phyloP scores from a whole-genome alignment of 345 rosid species.

The Populus deltoides region DNA sequence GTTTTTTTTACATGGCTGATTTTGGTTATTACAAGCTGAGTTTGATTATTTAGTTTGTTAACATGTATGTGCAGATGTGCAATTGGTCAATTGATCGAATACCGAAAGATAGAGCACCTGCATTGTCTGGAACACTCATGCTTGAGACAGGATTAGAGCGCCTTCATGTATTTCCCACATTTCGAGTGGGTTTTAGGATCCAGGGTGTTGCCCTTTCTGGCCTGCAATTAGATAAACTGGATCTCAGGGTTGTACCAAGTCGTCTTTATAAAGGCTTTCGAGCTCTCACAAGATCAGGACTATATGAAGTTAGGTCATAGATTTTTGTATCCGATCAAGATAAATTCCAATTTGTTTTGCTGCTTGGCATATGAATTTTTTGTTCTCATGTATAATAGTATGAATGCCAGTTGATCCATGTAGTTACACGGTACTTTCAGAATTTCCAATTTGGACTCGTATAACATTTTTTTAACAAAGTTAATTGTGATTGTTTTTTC shows the following conservation, averaged over 20 bases:
- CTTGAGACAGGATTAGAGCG: slow-evolving; percentile 62
- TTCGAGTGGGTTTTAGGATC: slow-evolving; percentile 69
- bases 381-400: background rate
- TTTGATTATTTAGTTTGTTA: background rate
- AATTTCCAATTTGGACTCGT: background rate
- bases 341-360: background rate
- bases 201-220: slow-evolving; percentile 94
- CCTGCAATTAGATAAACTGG: slow-evolving; percentile 72
- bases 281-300: slow-evolving; percentile 77
- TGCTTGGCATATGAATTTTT: background rate
- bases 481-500: background rate
- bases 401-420: background rate
- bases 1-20: background rate
- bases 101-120: slow-evolving; percentile 80
- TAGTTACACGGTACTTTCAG: background rate
- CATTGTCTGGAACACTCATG: slow-evolving; percentile 61
- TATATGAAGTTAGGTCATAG: slow-evolving; percentile 79
- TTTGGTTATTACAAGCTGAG: background rate
- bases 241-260: slow-evolving; percentile 54
- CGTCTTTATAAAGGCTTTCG: slow-evolving; percentile 89
- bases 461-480: background rate
- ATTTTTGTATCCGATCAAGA: background rate
- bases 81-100: slow-evolving; percentile 83
- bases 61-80: slow-evolving; percentile 53
- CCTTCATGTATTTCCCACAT: slow-evolving; percentile 76